phyloP scores from a whole-genome alignment of 352 stramenopile species.

The Peronosclerospora sorghi region DNA sequence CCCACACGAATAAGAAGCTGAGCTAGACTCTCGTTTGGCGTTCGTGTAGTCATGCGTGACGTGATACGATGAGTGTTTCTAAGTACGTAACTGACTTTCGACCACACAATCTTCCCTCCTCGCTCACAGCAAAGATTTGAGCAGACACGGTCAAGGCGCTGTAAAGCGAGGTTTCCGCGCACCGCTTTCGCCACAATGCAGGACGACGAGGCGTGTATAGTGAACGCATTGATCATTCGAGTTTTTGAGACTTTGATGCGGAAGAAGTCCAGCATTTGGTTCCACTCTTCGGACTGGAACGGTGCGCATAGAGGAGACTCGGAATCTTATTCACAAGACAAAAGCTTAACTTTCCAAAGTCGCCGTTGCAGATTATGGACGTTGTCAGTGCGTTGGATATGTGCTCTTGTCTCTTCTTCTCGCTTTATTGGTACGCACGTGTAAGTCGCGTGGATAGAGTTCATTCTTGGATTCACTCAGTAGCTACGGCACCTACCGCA shows the following conservation, averaged over 20 bases:
- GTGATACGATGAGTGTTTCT: constrained; percentile 6
- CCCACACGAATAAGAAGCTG: constrained; percentile 19
- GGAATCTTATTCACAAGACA: constrained; percentile 17
- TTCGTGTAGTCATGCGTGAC: constrained; percentile 12
- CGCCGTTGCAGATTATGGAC: constrained; percentile 4
- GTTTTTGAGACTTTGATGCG: constrained; percentile 8
- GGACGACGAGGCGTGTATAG: not conserved
- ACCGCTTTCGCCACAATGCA: not conserved
- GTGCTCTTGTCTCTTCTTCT: constrained; percentile 11
- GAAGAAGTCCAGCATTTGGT: constrained; percentile 12
- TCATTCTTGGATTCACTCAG: constrained; percentile 28
- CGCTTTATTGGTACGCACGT: not conserved
- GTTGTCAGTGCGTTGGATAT: constrained; percentile 8
- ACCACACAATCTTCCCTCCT: not conserved
- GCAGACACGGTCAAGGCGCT: constrained; percentile 1
- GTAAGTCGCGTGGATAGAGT: constrained; percentile 2
- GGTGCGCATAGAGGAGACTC: constrained; percentile 5
- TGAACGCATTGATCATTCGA: not conserved
- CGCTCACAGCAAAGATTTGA: not conserved
- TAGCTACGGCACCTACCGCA: constrained; percentile 7
- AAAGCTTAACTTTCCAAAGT: constrained; percentile 19
- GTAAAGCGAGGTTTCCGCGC: not conserved
- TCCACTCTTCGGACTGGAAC: constrained; percentile 10
- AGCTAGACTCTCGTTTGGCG: constrained; percentile 1
- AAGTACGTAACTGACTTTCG: constrained; percentile 1